Percentiles rank a stretch among this genome's conserved stretches.
These are phyloP conservation scores for Ceratocystis ficicola DNA, from an alignment of 2,329 filamentous ascomycete genomes.

Conservation along the genomic window DNA sequence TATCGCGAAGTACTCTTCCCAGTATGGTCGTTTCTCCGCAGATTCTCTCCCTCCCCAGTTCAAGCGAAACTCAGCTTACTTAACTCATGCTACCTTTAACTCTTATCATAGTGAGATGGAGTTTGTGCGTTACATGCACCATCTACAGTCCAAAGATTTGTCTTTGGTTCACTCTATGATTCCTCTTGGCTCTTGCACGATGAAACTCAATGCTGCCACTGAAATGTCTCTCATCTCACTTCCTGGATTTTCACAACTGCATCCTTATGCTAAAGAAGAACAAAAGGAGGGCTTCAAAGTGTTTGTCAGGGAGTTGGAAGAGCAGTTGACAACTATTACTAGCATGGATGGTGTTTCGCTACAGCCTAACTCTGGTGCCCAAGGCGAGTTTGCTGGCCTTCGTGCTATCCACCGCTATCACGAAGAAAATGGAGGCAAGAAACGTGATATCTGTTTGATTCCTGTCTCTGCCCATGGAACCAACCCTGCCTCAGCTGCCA, in stretches of 20 bases:
- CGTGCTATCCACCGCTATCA: constrained; percentile 78
- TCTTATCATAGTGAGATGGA: constrained; percentile 90
- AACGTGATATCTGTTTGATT: constrained; percentile 85
- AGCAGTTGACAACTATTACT: constrained; percentile 69
- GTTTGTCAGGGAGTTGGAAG: constrained; percentile 60
- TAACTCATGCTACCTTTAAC: constrained; percentile 92
- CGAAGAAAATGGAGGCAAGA: constrained; percentile 52
- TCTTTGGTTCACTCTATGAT: constrained; percentile 97
- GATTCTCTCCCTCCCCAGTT: constrained; percentile 43
- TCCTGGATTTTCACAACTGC: constrained; percentile 62
- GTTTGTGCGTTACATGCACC: constrained; percentile 82
- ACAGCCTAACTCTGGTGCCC: constrained; percentile 90
- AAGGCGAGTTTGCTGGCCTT: constrained; percentile 87
- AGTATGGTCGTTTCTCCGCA: constrained; percentile 18
- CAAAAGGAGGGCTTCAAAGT: constrained; percentile 55
- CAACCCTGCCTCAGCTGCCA: constrained; percentile 87
- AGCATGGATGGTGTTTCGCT: constrained; percentile 82
- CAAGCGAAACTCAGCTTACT: constrained; percentile 58
- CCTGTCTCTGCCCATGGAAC: constrained; percentile 92
- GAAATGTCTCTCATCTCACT: constrained; percentile 83
- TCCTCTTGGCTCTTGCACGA: constrained; percentile 88
- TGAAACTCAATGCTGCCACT: constrained; percentile 91
- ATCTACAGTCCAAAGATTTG: constrained; percentile 86
- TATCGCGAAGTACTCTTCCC: constrained; percentile 24
- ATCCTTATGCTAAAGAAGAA: constrained; percentile 61